A percentile compares a stretch with the other conserved stretches of the same genome.
These are phyloP conservation scores for Phytopythium chamaehyphon DNA, from an alignment of 352 stramenopile species.

Conservation along the genomic window DNA sequence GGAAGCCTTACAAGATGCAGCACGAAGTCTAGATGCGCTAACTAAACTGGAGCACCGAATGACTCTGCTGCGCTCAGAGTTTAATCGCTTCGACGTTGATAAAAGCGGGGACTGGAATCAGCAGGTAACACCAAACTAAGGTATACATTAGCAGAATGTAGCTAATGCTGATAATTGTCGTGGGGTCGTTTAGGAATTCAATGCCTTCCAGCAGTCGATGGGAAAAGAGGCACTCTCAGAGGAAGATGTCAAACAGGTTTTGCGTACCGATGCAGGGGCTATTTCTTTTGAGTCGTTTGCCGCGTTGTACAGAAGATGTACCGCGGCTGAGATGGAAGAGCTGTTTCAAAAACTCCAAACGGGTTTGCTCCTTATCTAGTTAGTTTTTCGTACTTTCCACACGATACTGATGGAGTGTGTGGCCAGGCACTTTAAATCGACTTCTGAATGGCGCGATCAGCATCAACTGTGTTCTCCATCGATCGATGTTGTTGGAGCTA, in stretches of 20 bases:
- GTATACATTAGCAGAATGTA: no score
- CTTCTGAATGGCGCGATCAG: slow-evolving; percentile 25
- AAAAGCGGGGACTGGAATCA: slow-evolving; percentile 33
- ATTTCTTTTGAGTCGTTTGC: slow-evolving; percentile 34
- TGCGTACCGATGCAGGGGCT: slow-evolving; percentile 13
- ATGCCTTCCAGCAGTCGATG: slow-evolving; percentile 50
- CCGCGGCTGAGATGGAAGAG: slow-evolving; percentile 24
- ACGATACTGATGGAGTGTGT: background rate
- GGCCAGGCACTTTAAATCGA: slow-evolving; percentile 30
- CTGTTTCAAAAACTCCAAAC: slow-evolving; percentile 32
- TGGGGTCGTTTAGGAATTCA: slow-evolving; percentile 37
- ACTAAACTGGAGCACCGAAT: slow-evolving; percentile 40
- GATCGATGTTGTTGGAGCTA: slow-evolving; percentile 20
- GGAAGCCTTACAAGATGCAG: slow-evolving; percentile 14
- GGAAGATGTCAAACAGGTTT: slow-evolving; percentile 30
- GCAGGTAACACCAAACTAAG: slow-evolving; percentile 16
- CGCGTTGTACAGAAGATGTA: slow-evolving; percentile 31
- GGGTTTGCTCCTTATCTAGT: slow-evolving; percentile 18
- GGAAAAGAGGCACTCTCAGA: slow-evolving; percentile 35
- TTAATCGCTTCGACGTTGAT: slow-evolving; percentile 38
- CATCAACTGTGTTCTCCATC: slow-evolving; percentile 17
- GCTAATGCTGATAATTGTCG: background rate
- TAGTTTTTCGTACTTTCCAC: background rate
- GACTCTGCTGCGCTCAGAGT: slow-evolving; percentile 29
- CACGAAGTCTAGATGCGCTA: slow-evolving; percentile 17